Evolutionary conservation across 208 protist species (phyloP).

Genomic region (Leishmania mexicana): DNA sequence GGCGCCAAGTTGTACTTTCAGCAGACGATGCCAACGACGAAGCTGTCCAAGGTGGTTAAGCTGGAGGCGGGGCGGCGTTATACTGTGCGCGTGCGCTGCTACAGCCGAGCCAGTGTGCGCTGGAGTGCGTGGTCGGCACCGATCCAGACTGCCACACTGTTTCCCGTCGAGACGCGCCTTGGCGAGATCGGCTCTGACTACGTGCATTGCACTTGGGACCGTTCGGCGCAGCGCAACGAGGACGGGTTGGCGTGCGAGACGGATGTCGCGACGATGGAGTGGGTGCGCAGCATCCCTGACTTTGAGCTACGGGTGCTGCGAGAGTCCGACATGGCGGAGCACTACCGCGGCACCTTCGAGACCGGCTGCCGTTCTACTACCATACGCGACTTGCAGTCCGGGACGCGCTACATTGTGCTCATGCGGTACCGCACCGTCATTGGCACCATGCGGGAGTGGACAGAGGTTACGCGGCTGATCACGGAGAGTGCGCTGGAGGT

Average conservation of each 20-base stretch:
- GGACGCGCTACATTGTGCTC: conserved; percentile 83
- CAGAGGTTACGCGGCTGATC: conserved; percentile 76
- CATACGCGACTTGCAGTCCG: conserved; percentile 64
- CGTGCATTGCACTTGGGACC: conserved; percentile 81
- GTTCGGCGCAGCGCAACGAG: conserved; percentile 40
- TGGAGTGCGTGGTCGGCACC: conserved; percentile 82
- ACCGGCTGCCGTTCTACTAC: conserved; percentile 66
- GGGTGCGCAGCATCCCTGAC: conserved; percentile 50
- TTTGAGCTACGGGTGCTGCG: conserved; percentile 82
- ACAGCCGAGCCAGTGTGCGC: conserved; percentile 17
- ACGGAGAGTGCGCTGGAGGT: conserved; percentile 72
- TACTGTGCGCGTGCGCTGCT: conserved; percentile 60
- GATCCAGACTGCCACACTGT: conserved; percentile 56
- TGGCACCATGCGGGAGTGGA: conserved; percentile 76
- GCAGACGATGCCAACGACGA: conserved; percentile 49
- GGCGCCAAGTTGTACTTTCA: conserved; percentile 36
- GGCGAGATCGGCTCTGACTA: conserved; percentile 86
- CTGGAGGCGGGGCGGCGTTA: conserved; percentile 63
- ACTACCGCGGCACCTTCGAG: conserved; percentile 27
- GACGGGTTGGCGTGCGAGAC: conserved; percentile 47
- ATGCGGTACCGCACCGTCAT: conserved; percentile 86
- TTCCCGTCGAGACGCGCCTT: conserved; percentile 55
- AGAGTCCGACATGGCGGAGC: conserved; percentile 69
- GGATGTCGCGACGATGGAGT: conserved; percentile 45
- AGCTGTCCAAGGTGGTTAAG: conserved; percentile 83